A percentile compares a stretch with the other conserved stretches of the same genome.
These are phyloP conservation scores for Arthrobotrys musiformis DNA, from an alignment of 2,329 filamentous ascomycete genomes.

Conservation along the genomic window DNA sequence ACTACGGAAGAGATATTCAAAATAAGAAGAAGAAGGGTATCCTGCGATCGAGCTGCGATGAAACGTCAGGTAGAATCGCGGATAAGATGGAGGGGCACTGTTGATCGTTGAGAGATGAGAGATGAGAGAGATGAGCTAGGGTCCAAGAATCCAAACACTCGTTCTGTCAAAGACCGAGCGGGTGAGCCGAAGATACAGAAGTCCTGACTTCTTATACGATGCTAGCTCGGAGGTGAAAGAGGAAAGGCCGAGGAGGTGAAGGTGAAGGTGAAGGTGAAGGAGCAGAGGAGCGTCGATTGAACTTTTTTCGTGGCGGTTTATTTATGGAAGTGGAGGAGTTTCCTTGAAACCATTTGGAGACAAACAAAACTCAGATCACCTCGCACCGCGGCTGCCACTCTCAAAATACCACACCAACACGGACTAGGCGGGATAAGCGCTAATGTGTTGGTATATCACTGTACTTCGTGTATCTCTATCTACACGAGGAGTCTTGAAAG, in stretches of 20 bases:
- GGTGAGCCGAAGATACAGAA: conserved; percentile 42
- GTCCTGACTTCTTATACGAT: conserved; percentile 52
- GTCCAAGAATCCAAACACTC: conserved; percentile 44
- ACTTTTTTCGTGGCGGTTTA: conserved; percentile 35
- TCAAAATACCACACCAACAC: conserved; percentile 48
- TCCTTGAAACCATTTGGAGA: conserved; percentile 50
- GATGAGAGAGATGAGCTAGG: no score
- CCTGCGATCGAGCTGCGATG: neutral
- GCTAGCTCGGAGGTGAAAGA: conserved; percentile 22
- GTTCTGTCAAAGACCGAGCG: conserved; percentile 54
- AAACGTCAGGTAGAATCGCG: neutral
- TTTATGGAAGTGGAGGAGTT: conserved; percentile 47
- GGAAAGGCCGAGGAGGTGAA: conserved; percentile 22
- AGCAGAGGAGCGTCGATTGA: conserved; percentile 7
- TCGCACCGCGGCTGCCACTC: conserved; percentile 32
- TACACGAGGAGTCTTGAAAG: no score
- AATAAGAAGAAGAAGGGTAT: neutral
- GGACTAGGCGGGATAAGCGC: conserved; percentile 38
- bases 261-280: no score
- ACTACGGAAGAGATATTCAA: neutral
- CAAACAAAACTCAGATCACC: conserved; percentile 48
- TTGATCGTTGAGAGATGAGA: conserved; percentile 15
- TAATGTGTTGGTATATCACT: conserved; percentile 18
- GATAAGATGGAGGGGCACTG: conserved; percentile 1
- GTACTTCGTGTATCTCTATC: no score